Evolutionary conservation across 2,329 filamentous ascomycete species (phyloP), one percentile per base, ranked within the genome.

Genomic region (Microcera coccophila): DNA sequence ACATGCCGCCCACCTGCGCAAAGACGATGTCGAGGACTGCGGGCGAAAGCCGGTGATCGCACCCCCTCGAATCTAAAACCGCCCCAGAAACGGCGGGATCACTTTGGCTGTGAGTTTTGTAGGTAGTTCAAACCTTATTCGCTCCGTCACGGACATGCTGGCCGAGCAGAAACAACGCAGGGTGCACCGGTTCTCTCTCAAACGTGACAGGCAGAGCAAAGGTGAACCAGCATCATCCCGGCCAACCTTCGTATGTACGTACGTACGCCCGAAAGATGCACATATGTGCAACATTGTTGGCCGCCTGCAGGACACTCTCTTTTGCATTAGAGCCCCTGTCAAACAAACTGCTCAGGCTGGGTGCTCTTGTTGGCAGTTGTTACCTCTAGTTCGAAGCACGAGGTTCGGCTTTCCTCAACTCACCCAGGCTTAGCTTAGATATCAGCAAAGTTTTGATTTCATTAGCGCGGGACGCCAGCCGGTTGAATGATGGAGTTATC

Each of bases 291-390:
- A 26, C 22, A 26, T 26, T n/a, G n/a, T n/a, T 7, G 12, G 38
- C 21, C 16, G 39, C 38, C 46, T 57, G 52, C 54, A 56, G 47
- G 41, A 55, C 54, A 54, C 54, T 38, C 38, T 41, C 29, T 22
- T 44, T 52, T 48, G 54, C 54, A 54, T 51, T 45, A 43, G 53
- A 41, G 26, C 31, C 37, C 34, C 28, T 18, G 36, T 19, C 40
- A 29, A 32, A 39, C 18, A 36, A 41, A 39, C 28, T 36, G 36
- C 29, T 32, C 8, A 8, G 12, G 5, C 29, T n/a, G 24, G 24
- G 14, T 9, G 29, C 29, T n/a, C 29, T n/a, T 15, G 9, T 32
- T 8, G n/a, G 11, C 29, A 5, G 29, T 14, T 32, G 24, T 32
- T 32, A 32, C 29, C 11, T n/a, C n/a, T n/a, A n/a, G n/a, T n/a